phyloP scores from a whole-genome alignment of 2,329 filamentous ascomycete genomes.

The Bipolaris sorokiniana region DNA sequence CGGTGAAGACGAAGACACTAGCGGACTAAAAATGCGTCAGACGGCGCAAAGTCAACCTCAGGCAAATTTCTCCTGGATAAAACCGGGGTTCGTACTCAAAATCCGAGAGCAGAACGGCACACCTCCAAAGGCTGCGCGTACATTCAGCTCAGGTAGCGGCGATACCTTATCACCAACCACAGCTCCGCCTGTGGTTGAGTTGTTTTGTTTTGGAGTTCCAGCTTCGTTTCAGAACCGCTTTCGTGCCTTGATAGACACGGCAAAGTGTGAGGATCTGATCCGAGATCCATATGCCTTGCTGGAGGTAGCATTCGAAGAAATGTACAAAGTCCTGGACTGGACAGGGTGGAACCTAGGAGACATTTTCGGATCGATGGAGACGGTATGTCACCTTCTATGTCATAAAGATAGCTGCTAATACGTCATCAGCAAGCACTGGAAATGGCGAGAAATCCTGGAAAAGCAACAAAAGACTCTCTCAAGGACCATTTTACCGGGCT shows the following conservation, averaged over 20 bases:
- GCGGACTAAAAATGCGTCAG: background rate
- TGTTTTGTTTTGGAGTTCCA: conserved; percentile 41
- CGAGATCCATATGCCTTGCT: conserved; percentile 44
- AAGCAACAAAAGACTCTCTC: conserved; percentile 25
- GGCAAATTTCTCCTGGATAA: conserved; percentile 34
- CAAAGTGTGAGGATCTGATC: conserved; percentile 29
- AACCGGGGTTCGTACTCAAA: conserved; percentile 35
- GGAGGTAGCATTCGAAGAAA: conserved; percentile 39
- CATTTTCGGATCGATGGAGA: conserved; percentile 43
- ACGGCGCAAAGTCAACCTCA: conserved; percentile 22
- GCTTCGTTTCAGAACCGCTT: conserved; percentile 24
- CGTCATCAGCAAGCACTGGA: conserved; percentile 27
- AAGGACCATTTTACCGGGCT: conserved; percentile 33
- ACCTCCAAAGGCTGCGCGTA: conserved; percentile 11
- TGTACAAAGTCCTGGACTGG: conserved; percentile 40
- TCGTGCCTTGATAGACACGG: conserved; percentile 14
- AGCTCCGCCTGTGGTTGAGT: conserved; percentile 18
- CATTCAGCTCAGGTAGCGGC: conserved; percentile 23
- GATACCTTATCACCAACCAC: conserved; percentile 8
- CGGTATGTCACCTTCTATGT: conserved; percentile 18
- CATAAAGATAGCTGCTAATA: conserved; percentile 6
- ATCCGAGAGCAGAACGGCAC: conserved; percentile 12
- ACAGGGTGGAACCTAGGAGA: conserved; percentile 38
- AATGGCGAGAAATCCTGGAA: conserved; percentile 24
- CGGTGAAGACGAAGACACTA: background rate